A percentile compares a stretch with the other conserved stretches of the same genome.
Conservation (phyloP, 257 asterid species). For the Echium plantagineum region DNA sequence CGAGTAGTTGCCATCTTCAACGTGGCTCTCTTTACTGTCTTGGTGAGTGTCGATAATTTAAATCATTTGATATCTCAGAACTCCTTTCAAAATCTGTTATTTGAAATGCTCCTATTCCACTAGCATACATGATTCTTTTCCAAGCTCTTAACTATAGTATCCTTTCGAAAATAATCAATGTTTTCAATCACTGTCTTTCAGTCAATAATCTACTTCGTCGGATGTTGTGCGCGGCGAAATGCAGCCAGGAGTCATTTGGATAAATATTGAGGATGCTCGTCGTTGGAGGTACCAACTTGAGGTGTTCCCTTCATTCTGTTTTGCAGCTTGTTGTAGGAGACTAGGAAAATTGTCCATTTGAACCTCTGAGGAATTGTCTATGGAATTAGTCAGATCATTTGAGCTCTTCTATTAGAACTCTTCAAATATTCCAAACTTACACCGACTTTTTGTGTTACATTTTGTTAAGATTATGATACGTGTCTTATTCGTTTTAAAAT, state of each 20-base stretch:
- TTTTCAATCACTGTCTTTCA: conserved; percentile 12
- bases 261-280: conserved; percentile 25
- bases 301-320: neutral
- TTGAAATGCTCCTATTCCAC: too few relatives aligned
- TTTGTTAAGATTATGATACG: too few relatives aligned
- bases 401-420: too few relatives aligned
- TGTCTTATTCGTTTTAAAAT: too few relatives aligned
- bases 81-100: too few relatives aligned
- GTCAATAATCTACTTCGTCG: conserved; percentile 76
- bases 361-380: neutral
- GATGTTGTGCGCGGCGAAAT: conserved; percentile 83
- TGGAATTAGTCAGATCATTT: too few relatives aligned
- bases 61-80: neutral
- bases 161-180: neutral
- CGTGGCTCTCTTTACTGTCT: conserved; percentile 52
- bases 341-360: too few relatives aligned
- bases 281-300: neutral
- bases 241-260: conserved; percentile 37
- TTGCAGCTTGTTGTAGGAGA: neutral
- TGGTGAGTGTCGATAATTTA: conserved; percentile 33
- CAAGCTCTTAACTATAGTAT: neutral
- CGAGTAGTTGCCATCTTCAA: conserved; percentile 88
- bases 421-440: too few relatives aligned
- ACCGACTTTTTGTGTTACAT: too few relatives aligned
- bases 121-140: too few relatives aligned